A percentile compares a stretch with the other conserved stretches of the same genome.
Evolutionary conservation across 2,329 filamentous ascomycete genomes (phyloP).

Genomic region (Truncatella angustata): DNA sequence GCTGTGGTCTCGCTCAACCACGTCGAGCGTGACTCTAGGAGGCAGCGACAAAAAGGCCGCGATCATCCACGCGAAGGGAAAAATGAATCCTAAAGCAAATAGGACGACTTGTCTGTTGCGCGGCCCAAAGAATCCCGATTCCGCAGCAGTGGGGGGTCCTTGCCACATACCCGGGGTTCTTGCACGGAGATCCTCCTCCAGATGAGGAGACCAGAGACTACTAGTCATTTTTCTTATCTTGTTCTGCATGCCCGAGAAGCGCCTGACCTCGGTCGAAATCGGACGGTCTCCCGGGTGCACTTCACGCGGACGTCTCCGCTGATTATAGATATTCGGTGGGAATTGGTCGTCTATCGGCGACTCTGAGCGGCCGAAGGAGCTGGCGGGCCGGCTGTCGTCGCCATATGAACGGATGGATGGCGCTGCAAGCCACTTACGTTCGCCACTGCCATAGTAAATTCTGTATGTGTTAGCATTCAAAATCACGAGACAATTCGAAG

Average conservation of each 20-base stretch:
- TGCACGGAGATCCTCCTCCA: constrained; percentile 61
- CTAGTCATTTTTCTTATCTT: constrained; percentile 49
- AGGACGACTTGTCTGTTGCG: constrained; percentile 73
- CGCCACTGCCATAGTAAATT: constrained; percentile 70
- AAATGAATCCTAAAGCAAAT: constrained; percentile 75
- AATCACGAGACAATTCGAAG: background rate
- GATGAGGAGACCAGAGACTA: constrained; percentile 71
- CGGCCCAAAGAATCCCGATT: constrained; percentile 59
- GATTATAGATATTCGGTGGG: constrained; percentile 30
- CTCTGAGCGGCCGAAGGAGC: constrained; percentile 40
- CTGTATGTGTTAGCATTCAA: constrained; percentile 32
- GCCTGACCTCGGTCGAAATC: constrained; percentile 44
- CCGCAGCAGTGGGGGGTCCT: constrained; percentile 65
- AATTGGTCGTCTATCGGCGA: constrained; percentile 51
- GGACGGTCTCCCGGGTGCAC: constrained; percentile 27
- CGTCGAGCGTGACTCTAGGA: constrained; percentile 48
- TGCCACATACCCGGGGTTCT: constrained; percentile 66
- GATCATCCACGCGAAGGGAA: constrained; percentile 80
- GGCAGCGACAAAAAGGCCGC: constrained; percentile 74
- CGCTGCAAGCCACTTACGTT: constrained; percentile 50
- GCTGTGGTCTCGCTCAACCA: constrained; percentile 46
- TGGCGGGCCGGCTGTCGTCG: constrained; percentile 46
- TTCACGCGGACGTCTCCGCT: constrained; percentile 29
- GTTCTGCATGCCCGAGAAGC: constrained; percentile 27
- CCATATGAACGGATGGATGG: constrained; percentile 47